Base-by-base conservation (phyloP, 225 moss, liverwort and hornwort genomes). In the Bryoerythrophyllum caledonicum region DNA sequence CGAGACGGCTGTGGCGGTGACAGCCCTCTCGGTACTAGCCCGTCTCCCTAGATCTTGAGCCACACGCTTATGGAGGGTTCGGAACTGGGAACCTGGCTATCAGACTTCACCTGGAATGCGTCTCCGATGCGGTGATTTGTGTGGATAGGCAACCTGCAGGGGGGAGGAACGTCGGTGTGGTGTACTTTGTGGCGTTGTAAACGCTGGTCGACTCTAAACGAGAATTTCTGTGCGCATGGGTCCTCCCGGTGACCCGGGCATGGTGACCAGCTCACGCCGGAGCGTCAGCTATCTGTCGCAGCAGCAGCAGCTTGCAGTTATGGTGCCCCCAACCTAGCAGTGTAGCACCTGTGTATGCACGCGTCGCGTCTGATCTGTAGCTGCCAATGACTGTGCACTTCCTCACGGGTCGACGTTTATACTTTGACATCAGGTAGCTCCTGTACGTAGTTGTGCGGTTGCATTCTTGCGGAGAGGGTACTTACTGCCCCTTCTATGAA, bases 311-410 rank as follows among this genome's bases (percentile, higher is more conserved):
- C 23, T 52, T 48, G 27, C 69, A 46, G 72, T 82, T 73, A 60
- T 73, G 76, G 82, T 82, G 40, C 72, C 79, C 38, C 82, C 85
- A 25, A 76, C 82, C 23, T 82, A 79, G 72, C 73, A 44, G 4
- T 15, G 15, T 44, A 15, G n/a, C n/a, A n/a, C n/a, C n/a, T n/a
- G n/a, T n/a, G n/a, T n/a, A n/a, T 44, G 14, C 4, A 4, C 4
- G 44, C 44, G 44, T 44, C 19, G 48, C 48, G 48, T 19, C 48
- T 15, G 60, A 64, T 69, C 46, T 46, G 65, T 60, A 68, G 73
- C 73, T 79, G 76, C 82, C 79, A 82, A 86, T 86, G 86, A 74
- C 82, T 79, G 79, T 76, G 13, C 76, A 58, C 76, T 73, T 74
- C 74, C 64, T 82, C 60, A 76, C 76, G 37, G 79, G 74, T 40